phyloP scores from a whole-genome alignment of 2,329 filamentous ascomycete genomes.

The Orbilia javanica region DNA sequence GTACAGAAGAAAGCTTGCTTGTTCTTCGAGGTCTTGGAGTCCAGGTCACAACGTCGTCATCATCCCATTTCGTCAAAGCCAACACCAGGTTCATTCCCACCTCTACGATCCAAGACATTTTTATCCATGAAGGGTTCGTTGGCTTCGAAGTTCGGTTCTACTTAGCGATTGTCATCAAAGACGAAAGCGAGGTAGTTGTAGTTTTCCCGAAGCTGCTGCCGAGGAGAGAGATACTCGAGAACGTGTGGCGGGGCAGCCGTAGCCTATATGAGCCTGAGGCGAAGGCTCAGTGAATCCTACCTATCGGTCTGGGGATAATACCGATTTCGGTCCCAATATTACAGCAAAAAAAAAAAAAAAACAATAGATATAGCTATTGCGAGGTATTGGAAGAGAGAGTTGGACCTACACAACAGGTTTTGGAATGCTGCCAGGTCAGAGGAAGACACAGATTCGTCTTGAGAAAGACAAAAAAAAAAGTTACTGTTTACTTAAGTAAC shows the following conservation, averaged over 20 bases:
- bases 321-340: constrained; percentile 21
- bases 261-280: constrained; percentile 77
- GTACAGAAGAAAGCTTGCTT: constrained; percentile 82
- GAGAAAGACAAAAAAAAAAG: constrained; percentile 6
- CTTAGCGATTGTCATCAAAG: constrained; percentile 88
- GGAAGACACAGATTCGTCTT: constrained; percentile 34
- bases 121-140: constrained; percentile 93
- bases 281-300: constrained; percentile 31
- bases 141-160: constrained; percentile 94
- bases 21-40: constrained; percentile 90
- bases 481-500: background rate
- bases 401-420: background rate
- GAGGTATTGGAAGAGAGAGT: background rate
- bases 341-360: background rate
- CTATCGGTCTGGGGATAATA: background rate
- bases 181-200: constrained; percentile 89
- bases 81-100: constrained; percentile 82
- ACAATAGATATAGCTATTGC: background rate
- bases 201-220: constrained; percentile 89
- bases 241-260: constrained; percentile 88
- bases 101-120: constrained; percentile 88
- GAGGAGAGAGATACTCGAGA: constrained; percentile 79
- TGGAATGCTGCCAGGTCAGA: constrained; percentile 36
- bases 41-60: constrained; percentile 81
- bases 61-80: constrained; percentile 72